Percentiles rank a stretch among this genome's conserved stretches.
Conservation (phyloP, 495 filamentous ascomycete genomes). For the Penicillium cinerascens region DNA sequence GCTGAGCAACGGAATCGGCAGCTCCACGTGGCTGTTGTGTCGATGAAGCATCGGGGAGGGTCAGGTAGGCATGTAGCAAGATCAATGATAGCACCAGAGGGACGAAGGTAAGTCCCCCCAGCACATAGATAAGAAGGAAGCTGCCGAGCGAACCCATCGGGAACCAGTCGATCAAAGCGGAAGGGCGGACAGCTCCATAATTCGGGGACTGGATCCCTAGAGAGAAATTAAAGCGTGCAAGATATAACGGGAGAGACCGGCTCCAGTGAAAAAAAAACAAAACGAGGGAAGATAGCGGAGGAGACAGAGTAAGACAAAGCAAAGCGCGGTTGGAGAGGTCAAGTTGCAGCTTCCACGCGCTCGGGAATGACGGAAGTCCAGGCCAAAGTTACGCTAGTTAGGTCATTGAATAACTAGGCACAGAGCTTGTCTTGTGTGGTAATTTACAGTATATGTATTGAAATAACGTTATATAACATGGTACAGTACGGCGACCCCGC, state of each 20-base stretch:
- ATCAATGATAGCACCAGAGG: constrained; percentile 66
- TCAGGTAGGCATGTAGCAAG: constrained; percentile 65
- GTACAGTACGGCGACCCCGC: constrained; percentile 12
- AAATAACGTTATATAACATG: neutral
- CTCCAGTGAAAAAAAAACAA: constrained; percentile 6
- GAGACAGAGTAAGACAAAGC: constrained; percentile 4
- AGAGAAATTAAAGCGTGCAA: constrained; percentile 8
- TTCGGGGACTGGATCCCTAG: constrained; percentile 16
- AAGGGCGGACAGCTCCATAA: constrained; percentile 35
- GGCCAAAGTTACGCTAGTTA: constrained; percentile 1
- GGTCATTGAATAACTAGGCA: neutral
- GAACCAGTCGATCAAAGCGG: constrained; percentile 34
- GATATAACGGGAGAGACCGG: constrained; percentile 19
- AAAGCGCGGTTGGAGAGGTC: constrained; percentile 17
- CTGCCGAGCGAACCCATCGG: constrained; percentile 65
- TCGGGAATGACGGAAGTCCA: constrained; percentile 20
- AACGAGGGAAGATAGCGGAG: constrained; percentile 4
- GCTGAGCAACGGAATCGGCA: constrained; percentile 24
- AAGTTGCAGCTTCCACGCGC: constrained; percentile 24
- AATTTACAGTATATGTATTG: neutral
- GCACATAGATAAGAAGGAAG: constrained; percentile 72
- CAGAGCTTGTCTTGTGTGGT: neutral
- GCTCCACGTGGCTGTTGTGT: constrained; percentile 39
- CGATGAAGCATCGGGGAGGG: constrained; percentile 49
- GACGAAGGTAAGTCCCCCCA: constrained; percentile 89